Conservation (phyloP, 139 green algal species). For the Bryopsis sp. region DNA sequence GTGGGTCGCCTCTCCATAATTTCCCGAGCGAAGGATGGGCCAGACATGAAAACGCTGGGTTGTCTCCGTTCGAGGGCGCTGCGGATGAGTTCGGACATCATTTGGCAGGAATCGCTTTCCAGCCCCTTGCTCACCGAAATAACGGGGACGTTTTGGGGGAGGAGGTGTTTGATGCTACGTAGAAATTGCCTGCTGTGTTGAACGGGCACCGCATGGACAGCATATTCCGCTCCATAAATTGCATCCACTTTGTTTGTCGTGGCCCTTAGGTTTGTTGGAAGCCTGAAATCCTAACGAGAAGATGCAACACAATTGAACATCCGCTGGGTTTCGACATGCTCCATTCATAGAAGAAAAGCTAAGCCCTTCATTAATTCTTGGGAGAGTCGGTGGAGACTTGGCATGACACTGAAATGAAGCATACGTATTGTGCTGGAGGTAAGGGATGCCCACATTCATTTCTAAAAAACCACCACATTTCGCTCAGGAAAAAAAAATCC, state of each 20-base stretch:
- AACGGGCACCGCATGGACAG: conserved; percentile 90
- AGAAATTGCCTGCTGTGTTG: conserved; percentile 82
- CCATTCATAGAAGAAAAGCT: too few relatives aligned
- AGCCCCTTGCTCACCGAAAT: conserved; percentile 90
- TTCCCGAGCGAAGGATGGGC: conserved; percentile 90
- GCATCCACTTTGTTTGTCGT: conserved; percentile 64
- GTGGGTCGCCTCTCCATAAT: conserved; percentile 72
- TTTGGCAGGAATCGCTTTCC: conserved; percentile 67
- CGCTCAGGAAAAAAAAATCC: too few relatives aligned
- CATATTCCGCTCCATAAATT: conserved; percentile 64
- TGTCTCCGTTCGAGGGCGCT: conserved; percentile 72
- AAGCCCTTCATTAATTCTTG: too few relatives aligned
- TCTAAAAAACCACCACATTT: too few relatives aligned
- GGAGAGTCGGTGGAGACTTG: too few relatives aligned
- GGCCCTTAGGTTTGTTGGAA: conserved; percentile 80
- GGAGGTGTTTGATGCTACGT: conserved; percentile 51
- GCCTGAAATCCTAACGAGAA: conserved; percentile 41
- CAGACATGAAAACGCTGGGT: conserved; percentile 73
- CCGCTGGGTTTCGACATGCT: background rate
- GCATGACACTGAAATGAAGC: too few relatives aligned
- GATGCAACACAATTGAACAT: background rate
- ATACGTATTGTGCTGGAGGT: too few relatives aligned
- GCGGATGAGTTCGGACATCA: conserved; percentile 92
- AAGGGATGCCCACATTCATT: too few relatives aligned
- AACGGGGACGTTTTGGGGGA: conserved; percentile 75